Percentiles rank a stretch among this genome's conserved stretches.
Evolutionary conservation across 169 alveolate genomes (phyloP).

Genomic region (Cryptosporidium sp.): DNA sequence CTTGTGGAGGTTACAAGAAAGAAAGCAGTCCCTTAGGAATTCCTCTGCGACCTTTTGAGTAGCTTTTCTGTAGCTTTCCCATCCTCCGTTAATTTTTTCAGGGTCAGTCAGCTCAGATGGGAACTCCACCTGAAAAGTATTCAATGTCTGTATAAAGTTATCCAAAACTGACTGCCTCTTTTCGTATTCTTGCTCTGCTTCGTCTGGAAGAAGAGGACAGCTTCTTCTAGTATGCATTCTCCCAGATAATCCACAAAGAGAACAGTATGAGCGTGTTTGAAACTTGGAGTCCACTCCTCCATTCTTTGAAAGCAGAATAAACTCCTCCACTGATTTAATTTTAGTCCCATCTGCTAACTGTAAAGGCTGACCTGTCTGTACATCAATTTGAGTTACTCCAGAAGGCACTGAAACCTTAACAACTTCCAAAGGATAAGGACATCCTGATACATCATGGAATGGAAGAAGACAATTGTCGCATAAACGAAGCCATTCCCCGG

Average conservation of each 20-base stretch:
- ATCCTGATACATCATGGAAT: slow-evolving; percentile 71
- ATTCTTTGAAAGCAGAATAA: slow-evolving; percentile 27
- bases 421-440: slow-evolving; percentile 72
- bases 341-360: slow-evolving; percentile 72
- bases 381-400: slow-evolving; percentile 73
- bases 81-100: slow-evolving; percentile 59
- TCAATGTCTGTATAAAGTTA: slow-evolving; percentile 40
- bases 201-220: slow-evolving; percentile 72
- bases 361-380: slow-evolving; percentile 63
- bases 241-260: slow-evolving; percentile 66
- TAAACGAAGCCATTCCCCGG: slow-evolving; percentile 70
- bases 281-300: slow-evolving; percentile 66
- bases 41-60: slow-evolving; percentile 72
- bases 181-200: slow-evolving; percentile 69
- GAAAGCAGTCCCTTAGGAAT: slow-evolving; percentile 44
- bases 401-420: slow-evolving; percentile 73
- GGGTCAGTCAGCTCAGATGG: slow-evolving; percentile 34
- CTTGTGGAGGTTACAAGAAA: slow-evolving; percentile 46
- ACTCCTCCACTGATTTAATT: slow-evolving; percentile 47
- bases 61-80: slow-evolving; percentile 68
- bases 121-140: slow-evolving; percentile 45
- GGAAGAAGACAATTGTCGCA: slow-evolving; percentile 71
- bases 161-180: slow-evolving; percentile 55
- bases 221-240: slow-evolving; percentile 75
- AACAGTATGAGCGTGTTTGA: slow-evolving; percentile 66